Base-by-base conservation (phyloP, 73 alveolate species). In the Tetrahymena thermophila region DNA sequence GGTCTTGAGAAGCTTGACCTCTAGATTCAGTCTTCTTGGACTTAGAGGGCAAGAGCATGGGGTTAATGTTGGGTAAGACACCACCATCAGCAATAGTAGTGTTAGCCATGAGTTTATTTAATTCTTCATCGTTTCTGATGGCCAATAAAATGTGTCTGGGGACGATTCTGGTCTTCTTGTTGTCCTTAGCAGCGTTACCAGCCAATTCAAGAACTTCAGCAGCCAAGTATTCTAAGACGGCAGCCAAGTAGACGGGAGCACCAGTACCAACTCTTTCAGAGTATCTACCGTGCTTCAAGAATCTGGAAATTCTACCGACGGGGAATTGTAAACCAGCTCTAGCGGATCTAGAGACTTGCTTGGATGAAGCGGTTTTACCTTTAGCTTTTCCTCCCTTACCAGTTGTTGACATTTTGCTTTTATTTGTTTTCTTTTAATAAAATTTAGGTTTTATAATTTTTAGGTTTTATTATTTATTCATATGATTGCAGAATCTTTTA, bases 311-410 rank as follows among this genome's bases (percentile, higher is more conserved):
- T 97, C 99, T 97, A 50, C 98, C 98, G 85, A 98, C 99, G 93
- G 99, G 98, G 97, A 98, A 98, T 96, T 98, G 98, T 55, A 98
- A 95, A 95, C 99, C 99, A 85, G 99, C 99, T 94, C 96, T 97
- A 55, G 93, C 95, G 93, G 96, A 94, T 94, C 96, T 94, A 10
- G 96, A 42, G 96, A 96, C 97, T 96, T 96, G 96, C 97, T 97
- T 94, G 96, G 95, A 97, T 40, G 98, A 96, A 71, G 89, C 89
- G 89, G 89, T 71, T 71, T 71, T 71, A 96, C 97, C 97, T n/a
- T 97, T 98, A 42, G 98, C 98, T 28, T 97, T 97, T 94, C 97
- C 97, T 96, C 98, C 98, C 95, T 97, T 97, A 96, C 98, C 98
- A 44, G 97, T 71, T 42, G 89, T 71, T 71, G 89, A 71, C 89